phyloP scores from a whole-genome alignment of 1,284 basidiomycete genomes.

The Trametes hirsuta region DNA sequence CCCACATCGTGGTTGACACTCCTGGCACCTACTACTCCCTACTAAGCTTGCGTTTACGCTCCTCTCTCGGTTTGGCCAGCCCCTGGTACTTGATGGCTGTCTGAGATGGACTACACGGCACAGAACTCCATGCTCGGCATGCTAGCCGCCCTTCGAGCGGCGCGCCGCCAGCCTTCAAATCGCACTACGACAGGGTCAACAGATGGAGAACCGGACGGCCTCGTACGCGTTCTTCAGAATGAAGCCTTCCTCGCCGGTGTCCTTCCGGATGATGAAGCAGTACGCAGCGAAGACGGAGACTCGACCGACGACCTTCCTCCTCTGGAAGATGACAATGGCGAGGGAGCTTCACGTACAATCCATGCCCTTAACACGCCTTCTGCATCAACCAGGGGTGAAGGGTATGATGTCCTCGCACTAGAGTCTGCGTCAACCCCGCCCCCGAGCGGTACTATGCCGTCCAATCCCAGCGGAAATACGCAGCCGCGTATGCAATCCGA shows the following conservation, averaged over 20 bases:
- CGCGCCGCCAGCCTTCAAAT: not conserved
- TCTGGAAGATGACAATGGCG: slow-evolving; percentile 12
- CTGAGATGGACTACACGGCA: not conserved
- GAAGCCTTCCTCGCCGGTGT: slow-evolving; percentile 4
- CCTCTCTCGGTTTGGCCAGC: not conserved
- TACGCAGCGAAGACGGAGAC: not conserved
- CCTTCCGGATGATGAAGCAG: not conserved
- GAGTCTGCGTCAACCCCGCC: not conserved
- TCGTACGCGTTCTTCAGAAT: slow-evolving; percentile 9
- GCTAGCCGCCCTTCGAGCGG: slow-evolving; percentile 6
- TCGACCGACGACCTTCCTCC: slow-evolving; percentile 19
- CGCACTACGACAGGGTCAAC: not conserved
- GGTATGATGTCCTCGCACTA: not conserved
- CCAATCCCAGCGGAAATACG: not conserved
- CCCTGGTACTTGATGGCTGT: not conserved
- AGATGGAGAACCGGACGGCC: not conserved
- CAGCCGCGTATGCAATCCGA: not conserved
- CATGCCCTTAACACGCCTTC: not conserved
- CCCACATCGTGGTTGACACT: no score
- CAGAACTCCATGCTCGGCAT: slow-evolving; percentile 1
- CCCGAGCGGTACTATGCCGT: not conserved
- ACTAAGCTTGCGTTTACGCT: not conserved
- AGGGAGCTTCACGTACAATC: not conserved
- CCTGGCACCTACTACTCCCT: no score
- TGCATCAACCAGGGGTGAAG: not conserved